Conservation (phyloP, 2,329 filamentous ascomycete genomes). For the Sporothrix schenckii region DNA sequence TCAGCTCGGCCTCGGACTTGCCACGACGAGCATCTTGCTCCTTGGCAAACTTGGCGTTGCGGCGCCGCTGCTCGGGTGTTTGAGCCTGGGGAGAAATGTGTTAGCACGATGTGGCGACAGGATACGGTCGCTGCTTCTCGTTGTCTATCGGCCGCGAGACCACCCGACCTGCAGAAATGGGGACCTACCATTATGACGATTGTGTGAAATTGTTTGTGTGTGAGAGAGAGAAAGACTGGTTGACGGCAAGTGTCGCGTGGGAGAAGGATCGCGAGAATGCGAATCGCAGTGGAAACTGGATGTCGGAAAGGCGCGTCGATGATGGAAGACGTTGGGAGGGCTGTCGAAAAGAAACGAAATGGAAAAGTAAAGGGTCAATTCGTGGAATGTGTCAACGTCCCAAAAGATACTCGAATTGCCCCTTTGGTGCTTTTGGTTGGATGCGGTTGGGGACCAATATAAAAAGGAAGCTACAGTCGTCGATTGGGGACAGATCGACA, state of each 20-base stretch:
- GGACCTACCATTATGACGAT: conserved; percentile 36
- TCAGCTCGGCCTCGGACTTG: conserved; percentile 67
- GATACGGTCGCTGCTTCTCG: background rate
- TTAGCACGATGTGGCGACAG: background rate
- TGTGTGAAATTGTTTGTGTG: background rate
- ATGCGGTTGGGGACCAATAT: background rate
- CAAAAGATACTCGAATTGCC: background rate
- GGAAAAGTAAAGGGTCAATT: background rate
- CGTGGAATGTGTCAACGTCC: conserved; percentile 8
- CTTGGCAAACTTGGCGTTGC: conserved; percentile 77
- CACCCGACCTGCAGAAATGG: background rate
- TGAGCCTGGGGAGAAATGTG: conserved; percentile 61
- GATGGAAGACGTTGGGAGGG: background rate
- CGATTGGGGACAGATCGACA: conserved; percentile 27
- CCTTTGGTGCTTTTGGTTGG: conserved; percentile 5
- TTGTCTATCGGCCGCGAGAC: background rate
- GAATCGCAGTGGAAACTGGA: background rate
- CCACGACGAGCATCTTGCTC: conserved; percentile 73
- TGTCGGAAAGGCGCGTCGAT: background rate
- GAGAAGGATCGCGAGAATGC: conserved; percentile 6
- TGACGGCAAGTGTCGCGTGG: conserved; percentile 12
- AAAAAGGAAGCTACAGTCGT: conserved; percentile 16
- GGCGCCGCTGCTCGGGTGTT: conserved; percentile 80
- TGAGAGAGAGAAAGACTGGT: background rate
- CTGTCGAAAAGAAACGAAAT: background rate